Percentiles rank a stretch among this genome's conserved stretches.
Evolutionary conservation across 2,329 filamentous ascomycete genomes (phyloP).

Genomic region (Pseudophaeomoniella oleicola): DNA sequence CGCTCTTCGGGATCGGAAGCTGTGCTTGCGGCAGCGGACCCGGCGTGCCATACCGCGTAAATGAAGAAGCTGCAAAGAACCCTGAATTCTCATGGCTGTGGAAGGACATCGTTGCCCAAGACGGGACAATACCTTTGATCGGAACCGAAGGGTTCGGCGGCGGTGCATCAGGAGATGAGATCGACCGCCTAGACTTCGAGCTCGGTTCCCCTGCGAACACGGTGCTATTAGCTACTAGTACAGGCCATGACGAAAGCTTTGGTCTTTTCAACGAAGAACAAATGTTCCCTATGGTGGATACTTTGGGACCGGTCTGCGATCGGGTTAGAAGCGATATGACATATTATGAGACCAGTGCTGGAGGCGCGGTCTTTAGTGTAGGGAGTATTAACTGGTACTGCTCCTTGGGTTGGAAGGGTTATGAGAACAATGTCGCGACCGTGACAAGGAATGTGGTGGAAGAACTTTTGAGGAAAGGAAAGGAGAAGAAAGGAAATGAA

Average conservation of each 20-base stretch:
- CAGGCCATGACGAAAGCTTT: constrained; percentile 9
- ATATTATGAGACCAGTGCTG: constrained; percentile 12
- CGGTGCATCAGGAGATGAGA: constrained; percentile 20
- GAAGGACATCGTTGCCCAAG: constrained; percentile 8
- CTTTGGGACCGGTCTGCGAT: constrained; percentile 8
- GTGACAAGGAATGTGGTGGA: constrained; percentile 12
- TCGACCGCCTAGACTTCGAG: constrained; percentile 18
- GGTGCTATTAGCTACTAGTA: constrained; percentile 14
- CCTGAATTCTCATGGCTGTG: constrained; percentile 10
- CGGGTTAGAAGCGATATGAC: constrained; percentile 11
- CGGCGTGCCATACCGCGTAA: constrained; percentile 14
- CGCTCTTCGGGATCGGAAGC: constrained; percentile 17
- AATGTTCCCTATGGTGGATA: constrained; percentile 11
- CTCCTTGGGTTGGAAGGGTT: constrained; percentile 13
- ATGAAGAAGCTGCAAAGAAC: constrained; percentile 3
- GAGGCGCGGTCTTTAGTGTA: constrained; percentile 12
- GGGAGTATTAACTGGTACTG: constrained; percentile 16
- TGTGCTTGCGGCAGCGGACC: constrained; percentile 17
- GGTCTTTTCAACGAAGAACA: constrained; percentile 12
- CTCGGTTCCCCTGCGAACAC: constrained; percentile 17
- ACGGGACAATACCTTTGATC: constrained; percentile 6
- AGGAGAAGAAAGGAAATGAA: no score
- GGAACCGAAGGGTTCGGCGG: constrained; percentile 16
- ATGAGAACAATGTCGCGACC: constrained; percentile 13
- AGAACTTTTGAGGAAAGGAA: constrained; percentile 7